phyloP scores from a whole-genome alignment of 257 asterid species.

The Petunia axillaris region DNA sequence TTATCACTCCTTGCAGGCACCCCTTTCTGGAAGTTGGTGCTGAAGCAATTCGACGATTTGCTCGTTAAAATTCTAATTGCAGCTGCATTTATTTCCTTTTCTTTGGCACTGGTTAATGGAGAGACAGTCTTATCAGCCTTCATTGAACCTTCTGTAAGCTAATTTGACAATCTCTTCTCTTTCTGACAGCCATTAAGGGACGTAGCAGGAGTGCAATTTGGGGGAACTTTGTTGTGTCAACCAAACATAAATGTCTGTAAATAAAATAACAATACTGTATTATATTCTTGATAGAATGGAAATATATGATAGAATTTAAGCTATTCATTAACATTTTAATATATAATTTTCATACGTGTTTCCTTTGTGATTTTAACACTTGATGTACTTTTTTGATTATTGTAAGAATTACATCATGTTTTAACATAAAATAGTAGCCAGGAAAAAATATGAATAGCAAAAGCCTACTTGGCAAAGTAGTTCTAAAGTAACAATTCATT shows the following conservation, averaged over 20 bases:
- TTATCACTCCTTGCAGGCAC: slow-evolving; percentile 59
- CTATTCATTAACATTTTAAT: slow-evolving; percentile 6
- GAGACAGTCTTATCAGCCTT: slow-evolving; percentile 96
- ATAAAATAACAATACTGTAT: not conserved
- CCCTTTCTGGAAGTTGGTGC: slow-evolving; percentile 91
- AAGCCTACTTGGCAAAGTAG: not conserved
- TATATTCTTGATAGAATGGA: not conserved
- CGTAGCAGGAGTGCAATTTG: not conserved
- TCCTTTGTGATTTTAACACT: not conserved
- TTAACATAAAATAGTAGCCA: not conserved
- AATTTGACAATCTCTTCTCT: slow-evolving; percentile 17
- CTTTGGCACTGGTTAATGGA: slow-evolving; percentile 92
- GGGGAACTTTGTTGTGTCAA: not conserved
- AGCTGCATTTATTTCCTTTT: slow-evolving; percentile 87
- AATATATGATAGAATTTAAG: not conserved
- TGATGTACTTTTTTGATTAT: slow-evolving; percentile 4
- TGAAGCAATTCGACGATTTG: slow-evolving; percentile 97
- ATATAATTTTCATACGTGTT: not conserved
- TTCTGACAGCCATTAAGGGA: not conserved
- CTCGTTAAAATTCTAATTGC: slow-evolving; percentile 95
- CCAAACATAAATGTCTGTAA: slow-evolving; percentile 4
- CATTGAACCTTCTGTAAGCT: slow-evolving; percentile 94
- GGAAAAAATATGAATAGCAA: slow-evolving; percentile 12
- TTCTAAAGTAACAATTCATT: not conserved
- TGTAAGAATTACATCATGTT: not conserved